These are phyloP conservation scores for Globisporangium acanthophoron DNA, from an alignment of 352 stramenopile genomes.

Conservation along the genomic window DNA sequence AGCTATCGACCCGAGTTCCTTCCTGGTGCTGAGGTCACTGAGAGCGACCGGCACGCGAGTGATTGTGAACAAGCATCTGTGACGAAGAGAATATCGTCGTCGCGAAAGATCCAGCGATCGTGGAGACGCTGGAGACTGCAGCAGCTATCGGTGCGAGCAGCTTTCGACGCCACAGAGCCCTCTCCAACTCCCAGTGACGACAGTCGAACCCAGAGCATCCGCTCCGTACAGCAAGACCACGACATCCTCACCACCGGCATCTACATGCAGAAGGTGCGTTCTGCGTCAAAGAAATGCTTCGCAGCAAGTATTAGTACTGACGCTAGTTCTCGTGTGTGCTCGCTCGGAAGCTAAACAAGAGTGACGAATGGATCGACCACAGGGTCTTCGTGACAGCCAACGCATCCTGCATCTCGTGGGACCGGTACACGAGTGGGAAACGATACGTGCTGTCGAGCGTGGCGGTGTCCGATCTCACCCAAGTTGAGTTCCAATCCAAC, in stretches of 20 bases:
- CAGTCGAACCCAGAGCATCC: neutral
- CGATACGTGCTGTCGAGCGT: conserved; percentile 15
- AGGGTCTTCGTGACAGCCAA: conserved; percentile 5
- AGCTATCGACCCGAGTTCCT: neutral
- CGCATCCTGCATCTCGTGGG: conserved; percentile 10
- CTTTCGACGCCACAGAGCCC: neutral
- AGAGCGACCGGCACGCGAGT: neutral
- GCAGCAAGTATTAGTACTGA: neutral
- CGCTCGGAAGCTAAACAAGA: conserved; percentile 4
- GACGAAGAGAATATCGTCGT: conserved; percentile 1
- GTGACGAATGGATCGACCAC: conserved; percentile 4
- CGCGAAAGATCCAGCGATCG: conserved; percentile 13
- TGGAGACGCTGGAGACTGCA: conserved; percentile 12
- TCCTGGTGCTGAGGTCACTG: neutral
- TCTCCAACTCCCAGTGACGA: neutral
- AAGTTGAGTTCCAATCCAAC: conserved; percentile 5
- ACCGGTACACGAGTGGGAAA: conserved; percentile 6
- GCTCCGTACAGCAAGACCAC: neutral
- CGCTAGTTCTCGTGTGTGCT: neutral
- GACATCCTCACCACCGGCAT: conserved; percentile 2
- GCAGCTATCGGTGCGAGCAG: neutral
- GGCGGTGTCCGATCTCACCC: conserved; percentile 9
- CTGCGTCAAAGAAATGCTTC: neutral
- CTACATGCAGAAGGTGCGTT: conserved; percentile 11
- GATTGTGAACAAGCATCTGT: neutral